Evolutionary conservation across 2,329 filamentous ascomycete genomes (phyloP), one percentile per base, ranked within the genome.

Genomic region (Diaporthe eres): DNA sequence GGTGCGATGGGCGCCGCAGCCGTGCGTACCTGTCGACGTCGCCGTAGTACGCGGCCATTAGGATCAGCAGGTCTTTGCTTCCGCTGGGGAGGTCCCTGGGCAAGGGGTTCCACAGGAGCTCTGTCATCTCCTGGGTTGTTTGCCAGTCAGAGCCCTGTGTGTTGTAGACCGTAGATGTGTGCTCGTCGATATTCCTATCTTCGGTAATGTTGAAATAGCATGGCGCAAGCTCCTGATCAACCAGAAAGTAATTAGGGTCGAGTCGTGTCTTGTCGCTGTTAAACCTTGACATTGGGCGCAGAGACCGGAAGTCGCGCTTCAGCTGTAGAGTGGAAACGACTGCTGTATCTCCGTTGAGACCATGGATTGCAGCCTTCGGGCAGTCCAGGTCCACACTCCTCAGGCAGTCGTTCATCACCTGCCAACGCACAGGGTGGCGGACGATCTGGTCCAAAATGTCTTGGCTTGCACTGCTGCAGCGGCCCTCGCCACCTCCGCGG

Each of bases 11-110:
- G 22, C 81, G 77, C n/a, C 80, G 79, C 1, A 87, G 77, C 3
- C 85, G 82, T 0, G 75, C 61, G 53, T 86, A 86, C 28, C 83
- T 81, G 72, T 87, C 85, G 25, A 86, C 78, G 34, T 86, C 78
- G 19, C 85, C 85, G 17, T 81, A 73, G 53, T 83, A 85, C 4
- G 84, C 84, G 0, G 85, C 84, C 77, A 83, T 81, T 8, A 81
- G 75, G 51, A 85, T 84, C 8, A 86, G 80, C 1, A 83, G 61
- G 67, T 85, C 82, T 74, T 86, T 87, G 70, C 84, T 79, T 2
- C 81, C 77, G 0, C 78, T 78, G 8, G 85, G 85, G 5, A 86
- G 57, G 34, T 61, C 57, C 2, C 39, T 22, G 4, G 57, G 57
- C 1, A 61, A 12, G 7, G 57, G 57, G 10, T 15, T 39, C 34